Evolutionary conservation across 1,284 basidiomycete genomes (phyloP).

Genomic region (Sanguinoderma infundibulare): DNA sequence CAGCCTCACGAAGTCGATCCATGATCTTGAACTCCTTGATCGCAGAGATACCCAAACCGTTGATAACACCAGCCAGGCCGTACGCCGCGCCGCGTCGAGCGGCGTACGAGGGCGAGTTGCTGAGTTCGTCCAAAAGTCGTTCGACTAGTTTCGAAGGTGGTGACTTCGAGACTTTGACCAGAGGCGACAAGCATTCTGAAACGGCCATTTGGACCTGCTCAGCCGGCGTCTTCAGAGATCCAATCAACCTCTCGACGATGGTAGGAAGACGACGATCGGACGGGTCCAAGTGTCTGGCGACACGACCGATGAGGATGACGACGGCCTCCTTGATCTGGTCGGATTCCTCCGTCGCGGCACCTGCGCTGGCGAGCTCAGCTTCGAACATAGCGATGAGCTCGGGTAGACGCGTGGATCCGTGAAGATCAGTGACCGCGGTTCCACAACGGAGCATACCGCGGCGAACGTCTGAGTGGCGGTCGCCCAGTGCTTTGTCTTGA

Average conservation of each 20-base stretch:
- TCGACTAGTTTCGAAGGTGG: constrained; percentile 77
- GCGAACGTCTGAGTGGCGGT: constrained; percentile 83
- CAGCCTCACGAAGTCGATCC: constrained; percentile 72
- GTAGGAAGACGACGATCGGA: constrained; percentile 78
- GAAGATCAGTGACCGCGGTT: constrained; percentile 81
- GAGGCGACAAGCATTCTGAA: constrained; percentile 90
- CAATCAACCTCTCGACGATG: constrained; percentile 91
- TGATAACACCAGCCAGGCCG: constrained; percentile 91
- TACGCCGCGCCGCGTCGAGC: constrained; percentile 94
- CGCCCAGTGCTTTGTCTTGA: constrained; percentile 85
- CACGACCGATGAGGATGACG: constrained; percentile 93
- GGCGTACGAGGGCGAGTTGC: constrained; percentile 86
- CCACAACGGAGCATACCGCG: constrained; percentile 89
- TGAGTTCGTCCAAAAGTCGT: constrained; percentile 77
- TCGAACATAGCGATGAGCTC: constrained; percentile 89
- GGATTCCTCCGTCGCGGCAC: constrained; percentile 69
- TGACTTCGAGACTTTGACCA: constrained; percentile 76
- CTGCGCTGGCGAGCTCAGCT: constrained; percentile 69
- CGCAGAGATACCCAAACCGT: constrained; percentile 85
- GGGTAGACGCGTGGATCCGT: constrained; percentile 77
- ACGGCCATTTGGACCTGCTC: constrained; percentile 98
- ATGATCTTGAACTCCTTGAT: constrained; percentile 89
- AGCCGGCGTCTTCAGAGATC: constrained; percentile 92
- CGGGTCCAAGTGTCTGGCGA: constrained; percentile 86
- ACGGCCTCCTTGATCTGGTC: constrained; percentile 95